Conservation (phyloP, 495 filamentous ascomycete genomes). For the Aspergillus diversus region DNA sequence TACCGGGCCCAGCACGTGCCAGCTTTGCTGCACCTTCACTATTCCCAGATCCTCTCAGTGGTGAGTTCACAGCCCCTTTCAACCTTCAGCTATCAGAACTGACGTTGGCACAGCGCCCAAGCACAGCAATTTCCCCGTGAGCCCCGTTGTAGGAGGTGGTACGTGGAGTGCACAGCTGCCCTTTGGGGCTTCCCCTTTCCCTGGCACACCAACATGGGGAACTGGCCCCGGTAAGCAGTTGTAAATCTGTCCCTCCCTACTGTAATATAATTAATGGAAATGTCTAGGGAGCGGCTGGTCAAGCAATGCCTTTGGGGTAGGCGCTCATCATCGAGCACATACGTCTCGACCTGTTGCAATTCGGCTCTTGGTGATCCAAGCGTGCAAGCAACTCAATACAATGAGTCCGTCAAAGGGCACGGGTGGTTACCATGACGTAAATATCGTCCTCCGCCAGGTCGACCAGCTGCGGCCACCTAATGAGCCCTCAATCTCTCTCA, state of each 20-base stretch:
- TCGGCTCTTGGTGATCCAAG: constrained; percentile 61
- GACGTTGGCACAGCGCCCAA: constrained; percentile 35
- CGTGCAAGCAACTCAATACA: constrained; percentile 59
- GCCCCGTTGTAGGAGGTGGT: constrained; percentile 38
- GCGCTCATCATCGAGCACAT: constrained; percentile 47
- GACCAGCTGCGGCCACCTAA: constrained; percentile 57
- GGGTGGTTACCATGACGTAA: constrained; percentile 67
- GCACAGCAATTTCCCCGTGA: constrained; percentile 36
- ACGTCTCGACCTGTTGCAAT: constrained; percentile 58
- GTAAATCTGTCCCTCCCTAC: background rate
- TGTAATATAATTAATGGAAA: constrained; percentile 27
- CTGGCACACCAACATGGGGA: constrained; percentile 47
- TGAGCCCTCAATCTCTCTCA: constrained; percentile 63
- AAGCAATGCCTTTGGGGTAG: constrained; percentile 54
- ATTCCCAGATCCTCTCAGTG: constrained; percentile 55
- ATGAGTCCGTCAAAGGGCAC: constrained; percentile 37
- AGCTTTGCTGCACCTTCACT: constrained; percentile 53
- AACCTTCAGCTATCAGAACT: constrained; percentile 8
- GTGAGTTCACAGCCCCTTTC: constrained; percentile 30
- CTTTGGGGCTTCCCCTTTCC: constrained; percentile 47
- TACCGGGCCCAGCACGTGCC: constrained; percentile 43
- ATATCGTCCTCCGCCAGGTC: constrained; percentile 66
- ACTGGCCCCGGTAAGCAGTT: constrained; percentile 40
- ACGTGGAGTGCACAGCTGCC: constrained; percentile 47
- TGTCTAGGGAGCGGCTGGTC: constrained; percentile 51